Conservation (phyloP, 2,329 filamentous ascomycete genomes). For the Plectosphaerella sp. region DNA sequence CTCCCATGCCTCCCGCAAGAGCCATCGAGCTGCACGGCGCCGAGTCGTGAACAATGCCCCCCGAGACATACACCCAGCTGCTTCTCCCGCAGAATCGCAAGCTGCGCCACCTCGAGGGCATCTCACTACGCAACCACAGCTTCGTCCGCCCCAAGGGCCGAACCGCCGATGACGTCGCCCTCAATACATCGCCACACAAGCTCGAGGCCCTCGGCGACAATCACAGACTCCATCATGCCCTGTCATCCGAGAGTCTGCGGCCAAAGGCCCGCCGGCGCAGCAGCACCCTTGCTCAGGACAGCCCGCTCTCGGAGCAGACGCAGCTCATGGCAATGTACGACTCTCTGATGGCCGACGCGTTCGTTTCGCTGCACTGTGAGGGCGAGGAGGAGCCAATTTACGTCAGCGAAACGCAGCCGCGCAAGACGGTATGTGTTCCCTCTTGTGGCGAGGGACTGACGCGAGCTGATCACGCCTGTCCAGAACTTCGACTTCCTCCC, state of each 20-base stretch:
- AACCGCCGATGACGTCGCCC: constrained; percentile 74
- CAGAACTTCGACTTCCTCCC: constrained; percentile 84
- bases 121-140: constrained; percentile 81
- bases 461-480: neutral
- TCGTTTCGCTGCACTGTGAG: constrained; percentile 77
- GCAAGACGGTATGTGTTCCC: constrained; percentile 52
- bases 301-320: constrained; percentile 57
- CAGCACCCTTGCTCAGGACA: constrained; percentile 41
- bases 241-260: constrained; percentile 49
- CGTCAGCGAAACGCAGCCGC: constrained; percentile 75
- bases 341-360: constrained; percentile 74
- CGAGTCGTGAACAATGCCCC: constrained; percentile 3
- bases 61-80: constrained; percentile 33
- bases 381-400: constrained; percentile 72
- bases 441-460: no score
- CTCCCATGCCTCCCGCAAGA: neutral
- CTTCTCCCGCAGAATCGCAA: constrained; percentile 74
- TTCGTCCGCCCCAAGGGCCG: constrained; percentile 53
- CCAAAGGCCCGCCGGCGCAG: constrained; percentile 39
- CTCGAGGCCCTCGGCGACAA: constrained; percentile 45
- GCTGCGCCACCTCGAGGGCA: constrained; percentile 79
- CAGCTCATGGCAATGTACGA: constrained; percentile 70
- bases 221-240: constrained; percentile 48
- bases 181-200: constrained; percentile 67
- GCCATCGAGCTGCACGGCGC: neutral